A percentile compares a stretch with the other conserved stretches of the same genome.
Conservation (phyloP, 75 land plant genomes). For the Cupressus sempervirens region DNA sequence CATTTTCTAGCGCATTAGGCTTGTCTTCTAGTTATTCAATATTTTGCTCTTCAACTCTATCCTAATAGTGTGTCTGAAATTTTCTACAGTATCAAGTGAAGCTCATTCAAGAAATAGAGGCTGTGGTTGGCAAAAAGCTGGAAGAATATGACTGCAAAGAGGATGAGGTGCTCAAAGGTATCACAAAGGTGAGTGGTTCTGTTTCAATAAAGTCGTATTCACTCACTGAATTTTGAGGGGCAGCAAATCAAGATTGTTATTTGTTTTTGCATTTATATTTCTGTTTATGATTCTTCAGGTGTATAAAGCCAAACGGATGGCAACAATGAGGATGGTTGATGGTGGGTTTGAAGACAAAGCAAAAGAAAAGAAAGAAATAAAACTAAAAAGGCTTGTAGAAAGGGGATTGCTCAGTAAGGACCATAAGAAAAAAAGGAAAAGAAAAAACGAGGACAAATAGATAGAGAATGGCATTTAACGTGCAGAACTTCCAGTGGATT, state of each 20-base stretch:
- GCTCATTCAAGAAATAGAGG: constrained; percentile 82
- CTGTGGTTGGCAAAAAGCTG: constrained; percentile 61
- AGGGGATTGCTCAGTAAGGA: constrained; percentile 38
- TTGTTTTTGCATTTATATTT: neutral
- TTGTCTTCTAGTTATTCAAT: neutral
- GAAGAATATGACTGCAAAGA: constrained; percentile 68
- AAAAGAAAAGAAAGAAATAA: constrained; percentile 65
- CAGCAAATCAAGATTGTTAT: neutral
- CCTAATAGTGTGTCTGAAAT: constrained; percentile 5
- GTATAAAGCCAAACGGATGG: constrained; percentile 84
- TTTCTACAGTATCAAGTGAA: constrained; percentile 75
- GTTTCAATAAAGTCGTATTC: neutral
- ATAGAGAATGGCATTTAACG: neutral
- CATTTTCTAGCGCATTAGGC: neutral
- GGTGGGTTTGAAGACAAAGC: constrained; percentile 81
- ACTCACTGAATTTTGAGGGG: neutral
- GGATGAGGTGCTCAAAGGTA: constrained; percentile 65
- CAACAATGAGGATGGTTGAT: constrained; percentile 83
- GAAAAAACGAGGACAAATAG: neutral
- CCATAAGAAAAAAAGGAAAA: constrained; percentile 20
- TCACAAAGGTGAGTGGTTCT: constrained; percentile 60
- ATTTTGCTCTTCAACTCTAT: neutral
- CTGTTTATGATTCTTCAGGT: constrained; percentile 41
- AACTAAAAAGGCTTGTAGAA: constrained; percentile 40
- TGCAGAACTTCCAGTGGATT: neutral